phyloP scores from a whole-genome alignment of 1,284 basidiomycete species.

The Ceratobasidium sp. region DNA sequence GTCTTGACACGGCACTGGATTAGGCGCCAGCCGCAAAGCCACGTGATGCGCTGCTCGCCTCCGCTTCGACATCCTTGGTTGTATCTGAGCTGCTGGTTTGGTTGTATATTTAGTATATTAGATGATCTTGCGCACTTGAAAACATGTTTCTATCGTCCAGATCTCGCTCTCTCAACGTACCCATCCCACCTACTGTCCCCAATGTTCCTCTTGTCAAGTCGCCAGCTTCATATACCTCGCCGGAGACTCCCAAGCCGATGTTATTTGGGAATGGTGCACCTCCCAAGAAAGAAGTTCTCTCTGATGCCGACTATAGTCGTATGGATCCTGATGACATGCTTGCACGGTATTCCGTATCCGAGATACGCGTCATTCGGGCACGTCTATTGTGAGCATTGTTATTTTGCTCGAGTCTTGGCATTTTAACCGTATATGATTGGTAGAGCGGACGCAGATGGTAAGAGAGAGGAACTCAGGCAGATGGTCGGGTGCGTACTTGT shows the following conservation, averaged over 20 bases:
- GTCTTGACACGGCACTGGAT: background rate
- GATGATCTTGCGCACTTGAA: background rate
- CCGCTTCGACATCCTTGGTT: conserved; percentile 4
- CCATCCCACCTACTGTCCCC: conserved; percentile 2
- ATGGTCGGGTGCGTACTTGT: conserved; percentile 90
- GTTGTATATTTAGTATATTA: conserved; percentile 7
- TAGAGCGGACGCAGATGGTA: conserved; percentile 88
- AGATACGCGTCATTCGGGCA: conserved; percentile 79
- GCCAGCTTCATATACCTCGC: conserved; percentile 40
- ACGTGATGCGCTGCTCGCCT: conserved; percentile 4
- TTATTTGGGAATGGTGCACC: conserved; percentile 26
- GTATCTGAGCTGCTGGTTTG: conserved; percentile 10
- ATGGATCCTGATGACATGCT: conserved; percentile 87
- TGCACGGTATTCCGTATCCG: conserved; percentile 74
- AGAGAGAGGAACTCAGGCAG: conserved; percentile 89
- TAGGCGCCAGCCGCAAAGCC: background rate
- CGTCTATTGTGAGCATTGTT: conserved; percentile 70
- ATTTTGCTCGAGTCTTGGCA: background rate
- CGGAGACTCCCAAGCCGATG: conserved; percentile 34
- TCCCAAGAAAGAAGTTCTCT: conserved; percentile 26
- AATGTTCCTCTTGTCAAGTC: conserved; percentile 36
- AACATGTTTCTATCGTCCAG: conserved; percentile 30
- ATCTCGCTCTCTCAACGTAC: conserved; percentile 28
- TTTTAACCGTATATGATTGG: conserved; percentile 14
- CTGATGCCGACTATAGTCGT: conserved; percentile 52